Base-by-base conservation (phyloP, 139 green algal species). In the Chlorella sp. region DNA sequence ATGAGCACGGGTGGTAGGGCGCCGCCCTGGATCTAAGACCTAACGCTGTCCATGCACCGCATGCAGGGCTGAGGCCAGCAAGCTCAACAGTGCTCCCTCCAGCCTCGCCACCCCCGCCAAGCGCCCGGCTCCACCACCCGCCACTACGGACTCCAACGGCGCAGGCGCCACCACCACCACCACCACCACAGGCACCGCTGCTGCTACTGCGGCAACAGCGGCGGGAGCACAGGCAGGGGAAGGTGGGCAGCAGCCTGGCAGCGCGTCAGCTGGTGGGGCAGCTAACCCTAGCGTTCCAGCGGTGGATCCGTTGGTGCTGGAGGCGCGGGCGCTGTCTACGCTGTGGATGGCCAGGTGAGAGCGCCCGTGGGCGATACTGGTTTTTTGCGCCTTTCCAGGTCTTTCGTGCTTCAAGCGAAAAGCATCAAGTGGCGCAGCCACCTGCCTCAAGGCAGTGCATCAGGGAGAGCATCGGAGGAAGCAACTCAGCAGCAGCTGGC, bases 301-400 rank as follows among this genome's bases (percentile, higher is more conserved):
- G n/a, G n/a, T n/a, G n/a, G n/a, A n/a, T n/a, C n/a, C n/a, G 17
- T 17, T 69, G 30, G 63, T 51, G 33, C 23, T 77, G 31, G 49
- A 69, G 23, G 64, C 63, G 31, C 63, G 73, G 64, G 66, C 60
- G 35, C 69, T 70, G 65, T 79, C 61, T 36, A 77, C n/a, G 34
- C 63, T 35, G 27, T 62, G 69, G 78, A 80, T 73, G 61, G 49
- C 6, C 33, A 70, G 55, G 29, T 27, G 22, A 55, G 50, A 34
- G 17, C 26, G 23, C n/a, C n/a, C n/a, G n/a, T n/a, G n/a, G n/a
- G n/a, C n/a, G n/a, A n/a, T n/a, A n/a, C n/a, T n/a, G n/a, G n/a
- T n/a, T n/a, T n/a, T n/a, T n/a, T 42, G 35, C 14, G 36, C 51
- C 23, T 67, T 10, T 24, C 5, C 29, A 27, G n/a, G 31, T 32